Conservation (phyloP, 2,329 filamentous ascomycete genomes). For the Leptoxyphium fumago region DNA sequence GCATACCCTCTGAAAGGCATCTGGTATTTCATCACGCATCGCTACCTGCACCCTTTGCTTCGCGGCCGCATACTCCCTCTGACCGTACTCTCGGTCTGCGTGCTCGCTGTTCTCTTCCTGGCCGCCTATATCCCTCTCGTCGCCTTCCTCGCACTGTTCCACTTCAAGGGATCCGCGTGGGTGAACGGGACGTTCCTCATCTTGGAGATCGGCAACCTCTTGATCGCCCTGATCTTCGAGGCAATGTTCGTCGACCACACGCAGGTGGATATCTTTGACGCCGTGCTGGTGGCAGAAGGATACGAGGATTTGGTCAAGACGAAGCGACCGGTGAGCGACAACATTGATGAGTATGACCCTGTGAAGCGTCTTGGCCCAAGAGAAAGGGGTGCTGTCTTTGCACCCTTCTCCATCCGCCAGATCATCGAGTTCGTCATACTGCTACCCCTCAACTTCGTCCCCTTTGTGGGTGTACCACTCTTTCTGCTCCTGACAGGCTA, state of each 20-base stretch:
- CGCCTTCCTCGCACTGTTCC: slow-evolving; percentile 78
- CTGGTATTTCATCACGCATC: slow-evolving; percentile 63
- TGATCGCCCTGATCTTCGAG: slow-evolving; percentile 43
- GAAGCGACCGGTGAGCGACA: slow-evolving; percentile 47
- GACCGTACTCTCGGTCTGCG: slow-evolving; percentile 64
- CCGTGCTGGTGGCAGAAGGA: slow-evolving; percentile 59
- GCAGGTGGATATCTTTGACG: slow-evolving; percentile 69
- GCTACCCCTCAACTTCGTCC: slow-evolving; percentile 68
- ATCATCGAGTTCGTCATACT: slow-evolving; percentile 63
- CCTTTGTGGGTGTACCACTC: slow-evolving; percentile 64
- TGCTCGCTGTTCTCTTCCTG: slow-evolving; percentile 74
- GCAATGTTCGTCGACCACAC: slow-evolving; percentile 51
- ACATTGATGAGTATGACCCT: slow-evolving; percentile 56
- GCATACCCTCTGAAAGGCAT: slow-evolving; percentile 43
- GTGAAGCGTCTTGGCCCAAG: slow-evolving; percentile 74
- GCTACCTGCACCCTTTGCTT: slow-evolving; percentile 72
- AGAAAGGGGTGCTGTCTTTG: slow-evolving; percentile 60
- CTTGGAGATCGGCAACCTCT: slow-evolving; percentile 49
- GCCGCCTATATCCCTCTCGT: slow-evolving; percentile 83
- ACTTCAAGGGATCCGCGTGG: slow-evolving; percentile 68
- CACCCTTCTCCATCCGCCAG: slow-evolving; percentile 81
- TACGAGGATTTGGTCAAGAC: slow-evolving; percentile 50
- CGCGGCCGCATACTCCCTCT: slow-evolving; percentile 64
- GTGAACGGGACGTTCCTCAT: slow-evolving; percentile 76
- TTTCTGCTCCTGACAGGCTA: slow-evolving; percentile 84